These are phyloP conservation scores for Pelargonium myrrhifolium DNA, from an alignment of 441 rosid species.

Conservation along the genomic window DNA sequence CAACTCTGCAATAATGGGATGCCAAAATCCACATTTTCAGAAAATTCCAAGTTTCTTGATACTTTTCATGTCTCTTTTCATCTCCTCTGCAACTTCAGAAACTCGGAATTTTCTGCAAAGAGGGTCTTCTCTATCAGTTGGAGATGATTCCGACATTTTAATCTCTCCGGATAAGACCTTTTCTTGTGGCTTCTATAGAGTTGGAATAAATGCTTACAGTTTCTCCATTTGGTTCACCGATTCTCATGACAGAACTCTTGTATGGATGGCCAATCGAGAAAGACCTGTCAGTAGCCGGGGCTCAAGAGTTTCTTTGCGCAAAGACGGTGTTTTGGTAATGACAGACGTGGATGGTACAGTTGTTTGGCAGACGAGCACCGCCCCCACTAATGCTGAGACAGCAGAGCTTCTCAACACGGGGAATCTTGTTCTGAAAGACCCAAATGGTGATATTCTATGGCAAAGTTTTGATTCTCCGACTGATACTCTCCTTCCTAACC, in stretches of 20 bases:
- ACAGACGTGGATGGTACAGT: no score
- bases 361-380: constrained; percentile 11
- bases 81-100: not conserved
- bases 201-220: constrained; percentile 21
- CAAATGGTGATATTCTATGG: no score
- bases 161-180: constrained; percentile 16
- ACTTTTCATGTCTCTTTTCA: no score
- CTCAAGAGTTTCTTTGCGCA: constrained; percentile 13
- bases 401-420: constrained; percentile 18
- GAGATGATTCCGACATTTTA: no score
- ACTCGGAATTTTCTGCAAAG: not conserved
- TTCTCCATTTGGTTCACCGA: constrained; percentile 28
- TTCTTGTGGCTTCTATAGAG: constrained; percentile 20
- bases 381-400: not conserved
- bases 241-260: constrained; percentile 10
- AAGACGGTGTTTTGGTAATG: no score
- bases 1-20: no score
- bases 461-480: constrained; percentile 23
- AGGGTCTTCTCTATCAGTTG: not conserved
- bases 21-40: no score
- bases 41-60: no score
- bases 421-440: constrained; percentile 7
- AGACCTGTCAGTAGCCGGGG: no score
- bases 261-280: no score
- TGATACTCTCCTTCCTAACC: constrained; percentile 42